A percentile compares a stretch with the other conserved stretches of the same genome.
Evolutionary conservation across 345 rosid genomes (phyloP).

Genomic region (Moricandia arvensis): DNA sequence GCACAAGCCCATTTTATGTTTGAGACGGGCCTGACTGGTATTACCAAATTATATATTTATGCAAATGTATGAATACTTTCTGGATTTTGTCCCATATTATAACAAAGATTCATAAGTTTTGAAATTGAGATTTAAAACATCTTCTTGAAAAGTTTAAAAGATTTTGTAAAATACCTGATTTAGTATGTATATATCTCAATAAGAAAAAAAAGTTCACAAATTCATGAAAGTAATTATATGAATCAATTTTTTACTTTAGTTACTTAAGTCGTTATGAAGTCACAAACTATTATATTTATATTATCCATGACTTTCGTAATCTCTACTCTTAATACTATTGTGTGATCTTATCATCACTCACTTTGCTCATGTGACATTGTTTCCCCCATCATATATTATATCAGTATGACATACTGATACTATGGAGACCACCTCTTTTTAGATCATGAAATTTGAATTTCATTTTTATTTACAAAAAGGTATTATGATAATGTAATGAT

Average conservation of each 20-base stretch:
- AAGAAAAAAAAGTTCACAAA: not conserved
- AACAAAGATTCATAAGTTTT: not conserved
- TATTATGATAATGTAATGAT: constrained; percentile 5
- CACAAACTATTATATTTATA: not conserved
- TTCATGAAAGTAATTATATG: not conserved
- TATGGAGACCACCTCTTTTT: not conserved
- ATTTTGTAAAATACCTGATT: not conserved
- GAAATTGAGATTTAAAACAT: too few species aligned
- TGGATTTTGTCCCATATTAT: not conserved
- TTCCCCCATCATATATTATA: not conserved
- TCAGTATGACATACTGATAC: not conserved
- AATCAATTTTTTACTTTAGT: not conserved
- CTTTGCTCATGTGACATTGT: not conserved
- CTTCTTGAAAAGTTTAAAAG: not conserved
- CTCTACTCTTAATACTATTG: not conserved
- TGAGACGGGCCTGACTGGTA: too few species aligned
- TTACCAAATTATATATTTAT: not conserved
- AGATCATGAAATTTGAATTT: not conserved
- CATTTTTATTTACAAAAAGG: constrained; percentile 9
- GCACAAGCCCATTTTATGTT: too few species aligned
- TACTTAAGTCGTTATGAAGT: not conserved
- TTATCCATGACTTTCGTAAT: not conserved
- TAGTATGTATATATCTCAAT: not conserved
- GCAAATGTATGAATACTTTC: not conserved
- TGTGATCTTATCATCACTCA: not conserved